Evolutionary conservation across 805 yeast genomes (phyloP).

Genomic region (Blastobotrys muscicola): DNA sequence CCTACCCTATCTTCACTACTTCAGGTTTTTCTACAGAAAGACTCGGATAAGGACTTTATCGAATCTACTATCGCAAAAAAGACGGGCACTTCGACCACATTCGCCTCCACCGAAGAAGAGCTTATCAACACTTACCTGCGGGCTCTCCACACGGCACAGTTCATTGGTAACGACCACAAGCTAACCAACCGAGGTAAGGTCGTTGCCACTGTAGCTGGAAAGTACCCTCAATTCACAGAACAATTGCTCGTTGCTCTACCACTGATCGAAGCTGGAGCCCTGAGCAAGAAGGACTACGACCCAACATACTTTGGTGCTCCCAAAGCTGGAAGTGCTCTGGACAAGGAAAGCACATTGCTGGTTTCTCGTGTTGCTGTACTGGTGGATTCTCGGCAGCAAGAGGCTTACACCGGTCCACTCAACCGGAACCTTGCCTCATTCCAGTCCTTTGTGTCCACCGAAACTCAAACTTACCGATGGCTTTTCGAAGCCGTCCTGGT

Average conservation of each 20-base stretch:
- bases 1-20: neutral
- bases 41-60: neutral
- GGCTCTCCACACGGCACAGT: slow-evolving; percentile 41
- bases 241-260: slow-evolving; percentile 19
- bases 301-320: slow-evolving; percentile 35
- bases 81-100: neutral
- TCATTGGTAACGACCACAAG: slow-evolving; percentile 32
- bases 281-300: slow-evolving; percentile 24
- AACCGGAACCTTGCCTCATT: slow-evolving; percentile 58
- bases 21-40: neutral
- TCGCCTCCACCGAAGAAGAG: slow-evolving; percentile 39
- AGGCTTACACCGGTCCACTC: slow-evolving; percentile 58
- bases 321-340: slow-evolving; percentile 18
- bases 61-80: neutral
- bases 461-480: slow-evolving; percentile 42
- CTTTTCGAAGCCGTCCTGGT: slow-evolving; percentile 44
- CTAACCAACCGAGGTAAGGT: slow-evolving; percentile 45
- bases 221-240: slow-evolving; percentile 10
- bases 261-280: slow-evolving; percentile 17
- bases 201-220: slow-evolving; percentile 27
- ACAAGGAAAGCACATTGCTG: slow-evolving; percentile 27
- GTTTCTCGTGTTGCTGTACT: slow-evolving; percentile 42
- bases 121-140: slow-evolving; percentile 49
- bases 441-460: slow-evolving; percentile 51
- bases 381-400: slow-evolving; percentile 38